These are phyloP conservation scores for Chalaropsis thielavioides DNA, from an alignment of 2,329 filamentous ascomycete genomes.

Conservation along the genomic window DNA sequence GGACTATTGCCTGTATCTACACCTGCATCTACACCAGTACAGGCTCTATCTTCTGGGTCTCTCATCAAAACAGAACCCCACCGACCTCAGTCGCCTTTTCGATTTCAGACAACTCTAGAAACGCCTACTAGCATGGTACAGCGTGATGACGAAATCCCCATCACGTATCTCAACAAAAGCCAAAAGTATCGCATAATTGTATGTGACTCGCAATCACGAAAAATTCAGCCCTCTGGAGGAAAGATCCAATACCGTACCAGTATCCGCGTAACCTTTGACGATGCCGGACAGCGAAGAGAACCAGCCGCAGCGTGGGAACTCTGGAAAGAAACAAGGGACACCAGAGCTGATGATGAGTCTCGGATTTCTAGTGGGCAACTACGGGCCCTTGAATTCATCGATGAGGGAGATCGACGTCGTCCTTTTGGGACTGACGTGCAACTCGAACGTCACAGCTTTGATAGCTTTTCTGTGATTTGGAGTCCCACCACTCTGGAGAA, in stretches of 20 bases:
- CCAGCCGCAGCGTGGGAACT: conserved; percentile 72
- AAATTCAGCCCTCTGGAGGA: conserved; percentile 33
- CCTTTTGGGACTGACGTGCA: conserved; percentile 42
- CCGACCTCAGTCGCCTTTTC: conserved; percentile 37
- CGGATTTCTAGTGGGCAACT: conserved; percentile 85
- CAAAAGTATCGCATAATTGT: conserved; percentile 84
- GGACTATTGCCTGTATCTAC: not conserved
- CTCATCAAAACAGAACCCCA: not conserved
- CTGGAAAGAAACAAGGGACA: conserved; percentile 94
- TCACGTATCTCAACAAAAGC: conserved; percentile 97
- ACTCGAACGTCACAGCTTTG: conserved; percentile 67
- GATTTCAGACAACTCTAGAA: conserved; percentile 79
- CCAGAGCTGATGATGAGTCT: conserved; percentile 55
- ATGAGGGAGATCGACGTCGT: conserved; percentile 50
- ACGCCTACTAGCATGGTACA: conserved; percentile 95
- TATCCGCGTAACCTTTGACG: conserved; percentile 91
- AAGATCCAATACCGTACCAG: conserved; percentile 72
- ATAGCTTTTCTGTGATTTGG: conserved; percentile 88
- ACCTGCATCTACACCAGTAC: not conserved
- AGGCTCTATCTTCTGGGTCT: not conserved
- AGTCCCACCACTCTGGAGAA: conserved; percentile 53
- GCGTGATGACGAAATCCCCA: conserved; percentile 74
- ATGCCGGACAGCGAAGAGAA: conserved; percentile 78
- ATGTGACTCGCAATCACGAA: conserved; percentile 52
- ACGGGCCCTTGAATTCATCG: conserved; percentile 90